These are phyloP conservation scores for Pyricularia grisea DNA, from an alignment of 2,329 filamentous ascomycete genomes.

Conservation along the genomic window DNA sequence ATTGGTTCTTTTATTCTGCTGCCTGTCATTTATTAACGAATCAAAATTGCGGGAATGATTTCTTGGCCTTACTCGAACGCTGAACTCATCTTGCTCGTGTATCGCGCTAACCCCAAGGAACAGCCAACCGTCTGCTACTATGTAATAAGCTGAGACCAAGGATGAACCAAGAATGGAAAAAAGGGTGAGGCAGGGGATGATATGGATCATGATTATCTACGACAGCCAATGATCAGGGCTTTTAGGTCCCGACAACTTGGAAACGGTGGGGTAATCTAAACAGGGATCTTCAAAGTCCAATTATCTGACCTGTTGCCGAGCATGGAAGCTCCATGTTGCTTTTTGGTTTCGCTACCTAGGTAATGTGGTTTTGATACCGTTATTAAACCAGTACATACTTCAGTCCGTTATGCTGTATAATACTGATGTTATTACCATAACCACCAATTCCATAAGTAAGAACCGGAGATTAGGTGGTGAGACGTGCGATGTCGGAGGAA, in stretches of 20 bases:
- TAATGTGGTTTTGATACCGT: not conserved
- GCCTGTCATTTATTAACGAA: not conserved
- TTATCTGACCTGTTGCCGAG: not conserved
- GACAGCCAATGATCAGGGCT: not conserved
- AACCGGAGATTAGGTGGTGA: not conserved
- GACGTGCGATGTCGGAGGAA: not conserved
- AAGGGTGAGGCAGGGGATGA: not conserved
- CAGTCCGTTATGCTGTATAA: too few species aligned
- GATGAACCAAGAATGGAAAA: not conserved
- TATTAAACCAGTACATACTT: too few species aligned
- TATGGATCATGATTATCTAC: not conserved
- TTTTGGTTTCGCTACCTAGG: not conserved
- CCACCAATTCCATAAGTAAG: not conserved
- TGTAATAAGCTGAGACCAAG: not conserved
- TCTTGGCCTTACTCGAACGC: not conserved
- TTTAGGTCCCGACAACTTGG: not conserved
- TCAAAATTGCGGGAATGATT: not conserved
- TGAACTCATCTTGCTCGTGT: not conserved
- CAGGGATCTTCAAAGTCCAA: not conserved
- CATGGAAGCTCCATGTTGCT: not conserved
- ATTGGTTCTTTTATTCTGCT: not conserved
- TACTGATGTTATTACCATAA: not conserved
- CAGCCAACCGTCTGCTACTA: not conserved
- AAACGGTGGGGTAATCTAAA: not conserved
- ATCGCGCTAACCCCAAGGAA: not conserved